Base-by-base conservation (phyloP, 1,139 yeast genomes). In the Suhomyces yuchorum region DNA sequence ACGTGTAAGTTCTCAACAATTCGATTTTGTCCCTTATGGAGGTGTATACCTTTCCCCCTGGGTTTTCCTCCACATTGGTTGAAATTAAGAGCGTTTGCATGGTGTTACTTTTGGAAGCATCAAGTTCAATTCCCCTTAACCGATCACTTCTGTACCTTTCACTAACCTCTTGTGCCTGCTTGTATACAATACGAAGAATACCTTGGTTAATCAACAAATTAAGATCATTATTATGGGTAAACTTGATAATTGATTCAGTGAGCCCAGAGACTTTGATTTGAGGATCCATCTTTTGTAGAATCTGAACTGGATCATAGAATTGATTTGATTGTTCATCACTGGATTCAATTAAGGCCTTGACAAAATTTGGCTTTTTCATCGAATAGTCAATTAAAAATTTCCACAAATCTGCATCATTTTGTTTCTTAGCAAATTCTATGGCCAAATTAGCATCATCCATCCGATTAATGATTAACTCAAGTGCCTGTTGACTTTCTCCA, bases 401-500 rank as follows among this genome's bases (percentile, higher is more conserved):
- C 96, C 97, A 92, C 9, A 91, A 71, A 17, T 88, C 96, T 28
- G 72, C 67, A 56, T 89, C 96, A 46, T 85, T 82, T 54, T 87
- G 84, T 14, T 78, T 75, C 50, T 79, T 83, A 1, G 95, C 96
- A 74, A 91, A 93, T 15, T 77, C 79, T 32, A 93, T 87, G 0
- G 98, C 98, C 56, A 81, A 77, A 36, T 79, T 78, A 0, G 97
- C 95, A 61, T 92, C 95, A 47, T 85, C 78, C 46, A 91, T 67
- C 56, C 87, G 79, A 55, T 88, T 85, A 38, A 91, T 84, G 17
- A 93, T 91, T 45, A 93, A 71, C 52, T 75, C 77, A 56, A 93
- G 68, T 0, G 98, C 98, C 50, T 81, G 78, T 54, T 78, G 80
- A 51, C 85, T 83, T 55, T 88, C 88, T 1, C 99, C 99, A 26